phyloP scores from a whole-genome alignment of 805 yeast species.

The Ogataea nonfermentans region DNA sequence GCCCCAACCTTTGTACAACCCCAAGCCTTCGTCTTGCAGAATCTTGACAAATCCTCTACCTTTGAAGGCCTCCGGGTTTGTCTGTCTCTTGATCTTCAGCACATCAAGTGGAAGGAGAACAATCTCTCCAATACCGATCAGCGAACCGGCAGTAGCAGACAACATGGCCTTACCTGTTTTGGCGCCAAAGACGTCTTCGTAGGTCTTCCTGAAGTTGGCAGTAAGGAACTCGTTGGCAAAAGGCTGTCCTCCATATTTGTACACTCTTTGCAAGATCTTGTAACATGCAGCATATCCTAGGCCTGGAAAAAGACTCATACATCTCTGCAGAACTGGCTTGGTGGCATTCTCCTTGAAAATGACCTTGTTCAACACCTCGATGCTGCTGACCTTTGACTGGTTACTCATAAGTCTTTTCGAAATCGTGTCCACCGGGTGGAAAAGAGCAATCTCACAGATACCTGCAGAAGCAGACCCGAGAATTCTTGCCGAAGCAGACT shows the following conservation, averaged over 20 bases:
- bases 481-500: conserved; percentile 85
- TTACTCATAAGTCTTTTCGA: conserved; percentile 93
- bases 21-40: conserved; percentile 85
- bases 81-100: conserved; percentile 96
- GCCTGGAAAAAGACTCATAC: conserved; percentile 92
- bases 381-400: conserved; percentile 61
- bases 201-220: conserved; percentile 64
- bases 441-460: conserved; percentile 90
- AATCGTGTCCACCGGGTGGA: conserved; percentile 98
- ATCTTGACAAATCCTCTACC: conserved; percentile 95
- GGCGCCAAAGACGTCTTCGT: conserved; percentile 78
- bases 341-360: conserved; percentile 81
- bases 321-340: conserved; percentile 66
- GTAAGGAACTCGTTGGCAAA: conserved; percentile 92
- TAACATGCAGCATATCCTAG: conserved; percentile 97
- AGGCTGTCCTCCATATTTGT: conserved; percentile 99
- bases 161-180: conserved; percentile 97
- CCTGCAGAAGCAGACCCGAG: conserved; percentile 99
- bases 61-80: conserved; percentile 98
- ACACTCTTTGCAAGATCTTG: conserved; percentile 94
- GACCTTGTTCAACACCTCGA: conserved; percentile 73
- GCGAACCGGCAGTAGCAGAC: conserved; percentile 96
- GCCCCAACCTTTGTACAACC: conserved; percentile 97
- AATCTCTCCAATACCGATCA: conserved; percentile 97
- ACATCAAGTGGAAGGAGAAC: conserved; percentile 94